Percentiles rank a stretch among this genome's conserved stretches.
These are phyloP conservation scores for Bertia moriformis DNA, from an alignment of 2,329 filamentous ascomycete genomes.

Conservation along the genomic window DNA sequence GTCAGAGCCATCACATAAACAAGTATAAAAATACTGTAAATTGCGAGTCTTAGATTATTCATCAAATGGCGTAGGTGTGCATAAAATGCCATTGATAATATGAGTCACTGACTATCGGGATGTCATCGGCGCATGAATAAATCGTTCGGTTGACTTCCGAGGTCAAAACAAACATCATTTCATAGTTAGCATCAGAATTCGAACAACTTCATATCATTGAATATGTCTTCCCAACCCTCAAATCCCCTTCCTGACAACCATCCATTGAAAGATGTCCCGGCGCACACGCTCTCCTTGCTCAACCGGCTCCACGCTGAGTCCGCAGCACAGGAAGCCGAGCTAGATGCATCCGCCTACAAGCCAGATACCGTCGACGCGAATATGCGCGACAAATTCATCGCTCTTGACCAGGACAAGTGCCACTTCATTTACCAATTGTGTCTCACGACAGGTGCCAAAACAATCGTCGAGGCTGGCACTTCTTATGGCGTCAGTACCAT, in stretches of 20 bases:
- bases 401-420: slow-evolving; percentile 26
- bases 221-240: background rate
- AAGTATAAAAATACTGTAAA: too few relatives aligned
- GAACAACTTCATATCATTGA: background rate
- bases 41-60: too few relatives aligned
- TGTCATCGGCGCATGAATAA: too few relatives aligned
- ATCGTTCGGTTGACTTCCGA: too few relatives aligned
- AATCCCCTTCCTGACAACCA: background rate
- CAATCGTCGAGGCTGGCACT: slow-evolving; percentile 6
- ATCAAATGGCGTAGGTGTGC: too few relatives aligned
- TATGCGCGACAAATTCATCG: slow-evolving; percentile 28
- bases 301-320: slow-evolving; percentile 14
- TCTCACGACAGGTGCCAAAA: slow-evolving; percentile 8
- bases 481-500: slow-evolving; percentile 6
- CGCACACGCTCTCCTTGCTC: slow-evolving; percentile 17
- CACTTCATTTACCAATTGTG: slow-evolving; percentile 25
- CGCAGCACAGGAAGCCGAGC: slow-evolving; percentile 12
- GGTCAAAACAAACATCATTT: too few relatives aligned
- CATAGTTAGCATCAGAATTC: too few relatives aligned
- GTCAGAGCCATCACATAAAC: too few relatives aligned
- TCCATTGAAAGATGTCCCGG: slow-evolving; percentile 3
- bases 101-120: too few relatives aligned
- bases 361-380: slow-evolving; percentile 11
- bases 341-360: slow-evolving; percentile 6
- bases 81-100: too few relatives aligned